Evolutionary conservation across 345 rosid genomes (phyloP), one percentile per base, ranked within the genome.

Genomic region (Rhizophora apiculata): DNA sequence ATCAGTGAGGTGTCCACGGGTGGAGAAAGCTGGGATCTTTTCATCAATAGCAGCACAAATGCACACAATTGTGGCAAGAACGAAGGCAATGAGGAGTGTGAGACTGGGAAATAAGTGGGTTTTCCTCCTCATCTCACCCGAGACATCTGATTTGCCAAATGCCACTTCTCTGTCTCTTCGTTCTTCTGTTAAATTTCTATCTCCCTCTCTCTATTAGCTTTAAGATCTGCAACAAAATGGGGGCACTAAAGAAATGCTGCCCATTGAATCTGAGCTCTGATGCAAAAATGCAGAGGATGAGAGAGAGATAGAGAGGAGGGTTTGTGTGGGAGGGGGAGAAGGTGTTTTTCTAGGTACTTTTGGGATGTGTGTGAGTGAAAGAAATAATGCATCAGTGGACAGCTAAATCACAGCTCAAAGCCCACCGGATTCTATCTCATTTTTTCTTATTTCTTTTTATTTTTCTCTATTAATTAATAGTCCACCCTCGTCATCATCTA

Each of bases 371-470:
- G 70, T 15, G 74, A 52, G 74, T 57, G 64, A 30, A 59, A 22
- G 76, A 68, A 79, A 73, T 80, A 78, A 77, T 80, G 56, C 72
- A 78, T 64, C 68, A 60, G 60, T 62, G 68, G 91, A 87, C 95
- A 90, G 88, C 98, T 88, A 87, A 74, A 87, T 72, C 91, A 92
- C 96, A 90, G 95, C 98, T 88, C 94, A 86, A 86, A 75, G 51
- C 83, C 88, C 84, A 81, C 84, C 85, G 72, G 72, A 78, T 67
- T 78, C 87, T 76, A 78, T 80, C 83, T 48, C 80, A 60, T 15
- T 24, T 31, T 46, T 31, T 61, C 24, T 27, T 34, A n/a, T 20
- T 34, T 19, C 13, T 54, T 59, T 49, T 21, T 3, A 5, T 20
- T 27, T 56, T 22, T 64, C 3, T 27, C 2, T 15, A 20, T 31